Evolutionary conservation across 139 green algal species (phyloP), one percentile per base, ranked within the genome.

Genomic region (Chlamydomonas schloesseri): DNA sequence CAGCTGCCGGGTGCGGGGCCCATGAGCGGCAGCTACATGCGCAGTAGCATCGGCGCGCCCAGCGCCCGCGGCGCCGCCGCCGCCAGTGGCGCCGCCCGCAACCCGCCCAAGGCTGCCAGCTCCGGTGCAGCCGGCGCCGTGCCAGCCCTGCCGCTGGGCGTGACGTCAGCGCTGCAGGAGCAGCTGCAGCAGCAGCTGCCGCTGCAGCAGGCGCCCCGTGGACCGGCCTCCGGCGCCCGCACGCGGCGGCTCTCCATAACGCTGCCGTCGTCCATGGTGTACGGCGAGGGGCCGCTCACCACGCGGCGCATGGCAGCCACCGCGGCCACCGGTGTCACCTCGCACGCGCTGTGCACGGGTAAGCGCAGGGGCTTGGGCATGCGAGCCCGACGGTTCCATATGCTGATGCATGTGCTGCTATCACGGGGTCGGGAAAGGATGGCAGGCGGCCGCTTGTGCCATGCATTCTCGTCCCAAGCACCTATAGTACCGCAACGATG

Each of bases 331-430:
- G 79, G 69, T 57, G 34, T 87, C 34, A 62, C 68, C 10, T 87
- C 81, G 1, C 69, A 80, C 50, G 81, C 81, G 69, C 81, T 87
- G 29, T 79, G 34, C 71, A 76, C 71, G 24, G 42, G 71, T 76
- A 13, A 14, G 71, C 21, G n/a, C 42, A 5, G 42, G 42, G 42
- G n/a, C n/a, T n/a, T n/a, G n/a, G n/a, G n/a, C n/a, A n/a, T n/a
- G n/a, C n/a, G n/a, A n/a, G n/a, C n/a, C n/a, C n/a, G n/a, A n/a
- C n/a, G n/a, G n/a, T n/a, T n/a, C n/a, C n/a, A n/a, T n/a, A n/a
- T n/a, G n/a, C n/a, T n/a, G n/a, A n/a, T n/a, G n/a, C n/a, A n/a
- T n/a, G n/a, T n/a, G n/a, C n/a, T n/a, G n/a, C n/a, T n/a, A n/a
- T n/a, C n/a, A n/a, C n/a, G n/a, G n/a, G n/a, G n/a, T n/a, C n/a